Base-by-base conservation (phyloP, 345 rosid species). In the Crucihimalaya himalaica region DNA sequence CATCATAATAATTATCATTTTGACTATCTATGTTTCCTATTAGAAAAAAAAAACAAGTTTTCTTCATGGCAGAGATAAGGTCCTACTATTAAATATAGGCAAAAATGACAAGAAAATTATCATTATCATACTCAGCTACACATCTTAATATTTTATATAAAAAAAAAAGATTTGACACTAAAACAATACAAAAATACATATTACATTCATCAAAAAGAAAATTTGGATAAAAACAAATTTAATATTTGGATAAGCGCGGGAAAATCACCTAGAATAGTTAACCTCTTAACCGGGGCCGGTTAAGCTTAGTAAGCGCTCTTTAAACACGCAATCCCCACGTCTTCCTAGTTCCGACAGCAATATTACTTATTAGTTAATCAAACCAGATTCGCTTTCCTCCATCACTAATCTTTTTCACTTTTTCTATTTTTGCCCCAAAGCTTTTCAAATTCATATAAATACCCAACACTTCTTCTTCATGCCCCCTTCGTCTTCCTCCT, bases 281-380 rank as follows among this genome's bases (percentile, higher is more conserved):
- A 56, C 0, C 9, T 6, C 5, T 28, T 51, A 60, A 68, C 79
- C 74, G 48, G 48, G 35, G 3, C 56, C 73, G 79, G 79, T 75
- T 75, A 0, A 68, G 23, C 4, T 35, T 50, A 64, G 27, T 46
- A 64, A 27, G 58, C 57, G 3, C 31, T 56, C 25, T 16, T 73
- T 1, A 50, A 29, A 74, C 74, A 69, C 79, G 74, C 65, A 68
- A 43, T 31, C 5, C 42, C 79, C 79, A 69, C 79, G 70, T 54
- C 35, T 46, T 29, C 29, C 3, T 5, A 5, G 2, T 7, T 51
- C 57, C 8, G 63, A 52, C 79, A 75, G 65, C 57, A 28, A 46
- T 21, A 19, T 57, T 51, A 40, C 73, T 58, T 58, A 58, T 19
- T 15, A 57, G 16, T 34, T 73, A 66, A 57, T 46, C 32, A 37